Evolutionary conservation across 1,139 yeast species (phyloP), one percentile per base, ranked within the genome.

Genomic region (Hansenula sp.): DNA sequence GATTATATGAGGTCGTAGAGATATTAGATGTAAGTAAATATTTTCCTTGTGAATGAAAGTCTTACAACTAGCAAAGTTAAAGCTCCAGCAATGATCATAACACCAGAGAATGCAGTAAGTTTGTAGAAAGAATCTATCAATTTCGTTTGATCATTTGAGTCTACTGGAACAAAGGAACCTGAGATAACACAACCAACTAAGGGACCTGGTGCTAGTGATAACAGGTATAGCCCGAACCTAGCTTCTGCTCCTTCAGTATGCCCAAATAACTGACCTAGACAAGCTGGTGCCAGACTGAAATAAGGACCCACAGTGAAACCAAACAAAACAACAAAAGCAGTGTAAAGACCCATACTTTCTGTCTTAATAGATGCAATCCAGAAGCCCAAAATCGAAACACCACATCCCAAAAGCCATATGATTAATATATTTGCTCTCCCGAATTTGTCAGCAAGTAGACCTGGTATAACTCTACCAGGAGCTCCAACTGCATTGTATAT

Each of bases 401-500:
- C 47, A 15, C 44, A 43, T 15, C 35, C 15, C 11, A 40, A n/a
- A 2, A 52, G 32, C 25, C 47, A 49, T 8, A 35, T 24, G 11
- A 44, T 29, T 17, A 52, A 30, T 8, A 48, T 44, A 38, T 54
- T 52, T 4, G 38, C 42, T 16, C 58, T 42, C 1, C 58, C 58
- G 24, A 52, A 32, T n/a, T 43, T 47, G 36, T 54, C 58, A 33
- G 56, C 46, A 5, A 45, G 16, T 3, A 50, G 36, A 3, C 53
- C 56, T 3, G 58, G 56, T n/a, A 54, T 9, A 3, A 54, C 42
- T 33, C 58, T 42, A 3, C 58, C 58, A 10, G 58, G 58, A 2
- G 48, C 47, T 16, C 58, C 58, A 39, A 51, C 35, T 4, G 48
- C 44, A 36, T 48, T 54, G 39, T 47, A 54, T 12, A 54, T 45